phyloP scores from a whole-genome alignment of 1,139 yeast genomes.

The Eremothecium gossypii region DNA sequence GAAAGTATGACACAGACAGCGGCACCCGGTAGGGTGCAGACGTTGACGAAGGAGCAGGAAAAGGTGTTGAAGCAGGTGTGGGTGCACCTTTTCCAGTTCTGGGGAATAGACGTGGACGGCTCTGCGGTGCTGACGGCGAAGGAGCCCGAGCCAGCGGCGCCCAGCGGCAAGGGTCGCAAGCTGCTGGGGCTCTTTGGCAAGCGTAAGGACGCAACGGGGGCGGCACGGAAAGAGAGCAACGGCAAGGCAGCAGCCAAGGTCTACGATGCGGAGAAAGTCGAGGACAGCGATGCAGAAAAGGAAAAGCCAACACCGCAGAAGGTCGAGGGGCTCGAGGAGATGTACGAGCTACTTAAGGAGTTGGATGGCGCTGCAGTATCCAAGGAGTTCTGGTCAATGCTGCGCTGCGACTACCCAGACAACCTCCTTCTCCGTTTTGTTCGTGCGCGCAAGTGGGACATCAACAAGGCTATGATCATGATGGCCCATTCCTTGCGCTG shows the following conservation, averaged over 20 bases:
- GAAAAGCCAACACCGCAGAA: neutral
- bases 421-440: slow-evolving; percentile 55
- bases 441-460: slow-evolving; percentile 68
- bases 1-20: slow-evolving; percentile 2
- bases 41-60: slow-evolving; percentile 56
- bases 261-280: slow-evolving; percentile 8
- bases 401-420: slow-evolving; percentile 65
- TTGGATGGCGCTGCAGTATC: slow-evolving; percentile 38
- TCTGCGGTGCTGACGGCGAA: slow-evolving; percentile 21
- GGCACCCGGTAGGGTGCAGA: slow-evolving; percentile 47
- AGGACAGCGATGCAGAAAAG: slow-evolving; percentile 22
- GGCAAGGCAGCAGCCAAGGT: slow-evolving; percentile 6
- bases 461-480: slow-evolving; percentile 56
- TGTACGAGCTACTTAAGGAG: slow-evolving; percentile 31
- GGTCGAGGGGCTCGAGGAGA: slow-evolving; percentile 22
- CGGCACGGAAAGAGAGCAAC: slow-evolving; percentile 18
- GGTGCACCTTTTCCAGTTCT: slow-evolving; percentile 53
- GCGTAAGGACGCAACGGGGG: slow-evolving; percentile 3
- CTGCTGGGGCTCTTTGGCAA: slow-evolving; percentile 6
- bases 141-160: slow-evolving; percentile 16
- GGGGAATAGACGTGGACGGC: slow-evolving; percentile 48
- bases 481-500: slow-evolving; percentile 57
- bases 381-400: slow-evolving; percentile 44
- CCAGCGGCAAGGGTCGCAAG: slow-evolving; percentile 21
- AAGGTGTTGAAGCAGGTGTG: slow-evolving; percentile 63